Evolutionary conservation across 306 rosid species (phyloP).

Genomic region (Betula pendula): DNA sequence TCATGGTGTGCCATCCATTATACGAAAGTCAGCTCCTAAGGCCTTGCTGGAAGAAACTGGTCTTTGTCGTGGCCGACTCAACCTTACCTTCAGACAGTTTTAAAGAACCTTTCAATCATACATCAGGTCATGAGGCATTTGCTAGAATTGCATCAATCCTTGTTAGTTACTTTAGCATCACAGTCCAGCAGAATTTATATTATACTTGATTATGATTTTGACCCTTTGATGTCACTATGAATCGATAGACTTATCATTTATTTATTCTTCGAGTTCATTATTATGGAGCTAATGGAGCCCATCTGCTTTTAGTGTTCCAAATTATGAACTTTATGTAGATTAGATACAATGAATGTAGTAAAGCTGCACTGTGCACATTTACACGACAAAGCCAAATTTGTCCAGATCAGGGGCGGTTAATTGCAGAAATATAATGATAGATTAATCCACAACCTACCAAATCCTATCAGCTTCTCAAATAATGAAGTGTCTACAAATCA

Average conservation of each 20-base stretch:
- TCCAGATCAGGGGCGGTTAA: not conserved
- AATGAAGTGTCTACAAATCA: too few relatives aligned
- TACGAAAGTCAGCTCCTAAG: constrained; percentile 57
- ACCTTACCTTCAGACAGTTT: constrained; percentile 67
- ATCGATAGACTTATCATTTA: not conserved
- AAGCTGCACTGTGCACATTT: not conserved
- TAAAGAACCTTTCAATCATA: constrained; percentile 13
- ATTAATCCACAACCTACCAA: not conserved
- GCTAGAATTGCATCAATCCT: not conserved
- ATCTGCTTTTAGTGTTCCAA: not conserved
- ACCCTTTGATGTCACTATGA: not conserved
- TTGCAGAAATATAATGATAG: not conserved
- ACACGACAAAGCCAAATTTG: too few relatives aligned
- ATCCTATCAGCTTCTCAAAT: not conserved
- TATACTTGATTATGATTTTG: not conserved
- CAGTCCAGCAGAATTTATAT: not conserved
- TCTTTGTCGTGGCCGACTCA: constrained; percentile 61
- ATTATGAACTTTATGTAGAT: not conserved
- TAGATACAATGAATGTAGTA: not conserved
- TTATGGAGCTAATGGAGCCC: not conserved
- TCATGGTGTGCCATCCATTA: constrained; percentile 65
- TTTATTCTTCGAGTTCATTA: not conserved
- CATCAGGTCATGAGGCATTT: constrained; percentile 6
- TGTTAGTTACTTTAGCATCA: not conserved
- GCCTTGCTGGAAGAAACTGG: constrained; percentile 35